Percentiles rank a stretch among this genome's conserved stretches.
Evolutionary conservation across 78 protist species (phyloP).

Genomic region (Dictyostelium discoideum): dicty_2.7 NC_007091.3:2223001-2223500

Average conservation of each 20-base stretch:
- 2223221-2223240: background rate
- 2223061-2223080: background rate
- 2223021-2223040: background rate
- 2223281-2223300: background rate
- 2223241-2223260: background rate
- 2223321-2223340: background rate
- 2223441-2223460: background rate
- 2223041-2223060: background rate
- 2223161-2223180: background rate
- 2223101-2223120: background rate
- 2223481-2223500: background rate
- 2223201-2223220: background rate
- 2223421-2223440: background rate
- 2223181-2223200: background rate
- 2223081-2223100: background rate
- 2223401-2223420: constrained; percentile 5
- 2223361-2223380: background rate
- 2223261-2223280: background rate
- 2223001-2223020: background rate
- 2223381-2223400: background rate
- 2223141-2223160: background rate
- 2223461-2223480: constrained; percentile 11
- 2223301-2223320: background rate
- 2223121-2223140: background rate
- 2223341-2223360: background rate